Evolutionary conservation across 139 green algal species (phyloP).

Genomic region (Cymbomonas tetramitiformis): DNA sequence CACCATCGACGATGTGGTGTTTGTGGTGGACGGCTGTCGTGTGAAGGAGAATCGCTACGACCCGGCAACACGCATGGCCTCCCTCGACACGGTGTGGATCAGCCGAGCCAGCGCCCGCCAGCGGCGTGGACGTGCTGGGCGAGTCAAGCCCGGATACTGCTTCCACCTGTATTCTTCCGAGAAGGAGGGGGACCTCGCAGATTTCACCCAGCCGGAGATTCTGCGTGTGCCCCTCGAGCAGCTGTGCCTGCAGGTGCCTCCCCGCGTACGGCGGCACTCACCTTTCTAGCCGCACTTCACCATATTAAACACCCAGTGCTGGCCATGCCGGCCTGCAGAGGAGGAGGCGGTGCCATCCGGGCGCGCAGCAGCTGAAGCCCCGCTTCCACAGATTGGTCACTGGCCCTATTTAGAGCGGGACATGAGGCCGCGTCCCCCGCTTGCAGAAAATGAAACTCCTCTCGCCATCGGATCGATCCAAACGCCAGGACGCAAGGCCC

Average conservation of each 20-base stretch:
- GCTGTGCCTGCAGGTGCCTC: slow-evolving; percentile 26
- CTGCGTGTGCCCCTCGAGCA: slow-evolving; percentile 51
- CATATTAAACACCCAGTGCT: too few relatives aligned
- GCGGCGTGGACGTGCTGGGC: slow-evolving; percentile 74
- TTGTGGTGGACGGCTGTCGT: slow-evolving; percentile 81
- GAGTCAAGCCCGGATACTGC: slow-evolving; percentile 90
- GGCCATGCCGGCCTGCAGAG: too few relatives aligned
- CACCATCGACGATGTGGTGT: slow-evolving; percentile 98
- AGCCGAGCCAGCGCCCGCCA: slow-evolving; percentile 77
- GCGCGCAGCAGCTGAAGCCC: too few relatives aligned
- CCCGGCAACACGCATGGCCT: slow-evolving; percentile 81
- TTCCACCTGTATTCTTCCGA: slow-evolving; percentile 75
- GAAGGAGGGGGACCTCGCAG: background rate
- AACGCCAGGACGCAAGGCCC: too few relatives aligned
- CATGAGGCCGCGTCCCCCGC: too few relatives aligned
- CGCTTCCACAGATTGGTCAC: too few relatives aligned
- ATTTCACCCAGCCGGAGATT: slow-evolving; percentile 65
- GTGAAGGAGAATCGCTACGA: slow-evolving; percentile 66
- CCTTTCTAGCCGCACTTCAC: too few relatives aligned
- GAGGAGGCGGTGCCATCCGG: too few relatives aligned
- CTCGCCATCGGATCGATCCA: too few relatives aligned
- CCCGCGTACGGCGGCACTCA: background rate
- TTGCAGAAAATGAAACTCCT: too few relatives aligned
- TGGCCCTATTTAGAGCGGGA: too few relatives aligned
- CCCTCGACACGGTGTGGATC: slow-evolving; percentile 84